Conservation (phyloP, 2,329 filamentous ascomycete genomes). For the Cryphonectria japonica region DNA sequence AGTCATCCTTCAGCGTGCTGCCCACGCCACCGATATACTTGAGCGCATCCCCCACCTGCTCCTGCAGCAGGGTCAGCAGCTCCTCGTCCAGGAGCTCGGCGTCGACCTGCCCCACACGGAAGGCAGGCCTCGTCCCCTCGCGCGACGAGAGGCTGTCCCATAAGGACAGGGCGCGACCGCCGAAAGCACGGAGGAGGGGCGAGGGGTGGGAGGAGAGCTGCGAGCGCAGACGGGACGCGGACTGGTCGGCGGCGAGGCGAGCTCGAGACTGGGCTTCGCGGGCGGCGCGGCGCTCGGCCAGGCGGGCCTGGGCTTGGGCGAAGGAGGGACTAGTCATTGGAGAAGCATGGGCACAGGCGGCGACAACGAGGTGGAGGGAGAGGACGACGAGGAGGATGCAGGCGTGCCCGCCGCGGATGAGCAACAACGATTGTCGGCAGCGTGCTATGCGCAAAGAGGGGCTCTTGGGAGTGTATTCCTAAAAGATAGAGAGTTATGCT, state of each 20-base stretch:
- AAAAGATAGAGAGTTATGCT: not conserved
- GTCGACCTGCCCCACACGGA: conserved; percentile 94
- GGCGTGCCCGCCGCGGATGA: not conserved
- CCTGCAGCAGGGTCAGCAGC: conserved; percentile 80
- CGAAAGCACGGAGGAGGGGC: conserved; percentile 59
- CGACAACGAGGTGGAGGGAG: not conserved
- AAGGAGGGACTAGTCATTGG: conserved; percentile 67
- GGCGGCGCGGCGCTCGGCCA: conserved; percentile 77
- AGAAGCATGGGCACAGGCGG: not conserved
- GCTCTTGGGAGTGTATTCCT: not conserved
- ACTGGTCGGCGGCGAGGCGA: conserved; percentile 51
- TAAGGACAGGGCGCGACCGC: conserved; percentile 56
- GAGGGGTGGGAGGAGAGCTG: conserved; percentile 58
- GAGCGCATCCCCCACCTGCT: conserved; percentile 83
- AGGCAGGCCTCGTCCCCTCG: conserved; percentile 81
- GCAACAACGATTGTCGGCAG: not conserved
- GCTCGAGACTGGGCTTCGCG: conserved; percentile 70
- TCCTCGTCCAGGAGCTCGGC: conserved; percentile 95
- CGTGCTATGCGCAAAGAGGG: not conserved
- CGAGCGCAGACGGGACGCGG: conserved; percentile 41
- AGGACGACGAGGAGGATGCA: not conserved
- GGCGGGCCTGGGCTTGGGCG: conserved; percentile 84
- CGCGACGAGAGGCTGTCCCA: conserved; percentile 76
- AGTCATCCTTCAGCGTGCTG: conserved; percentile 78
- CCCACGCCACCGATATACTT: conserved; percentile 61